Conservation (phyloP, 495 filamentous ascomycete species). For the Penicillium soppii region DNA sequence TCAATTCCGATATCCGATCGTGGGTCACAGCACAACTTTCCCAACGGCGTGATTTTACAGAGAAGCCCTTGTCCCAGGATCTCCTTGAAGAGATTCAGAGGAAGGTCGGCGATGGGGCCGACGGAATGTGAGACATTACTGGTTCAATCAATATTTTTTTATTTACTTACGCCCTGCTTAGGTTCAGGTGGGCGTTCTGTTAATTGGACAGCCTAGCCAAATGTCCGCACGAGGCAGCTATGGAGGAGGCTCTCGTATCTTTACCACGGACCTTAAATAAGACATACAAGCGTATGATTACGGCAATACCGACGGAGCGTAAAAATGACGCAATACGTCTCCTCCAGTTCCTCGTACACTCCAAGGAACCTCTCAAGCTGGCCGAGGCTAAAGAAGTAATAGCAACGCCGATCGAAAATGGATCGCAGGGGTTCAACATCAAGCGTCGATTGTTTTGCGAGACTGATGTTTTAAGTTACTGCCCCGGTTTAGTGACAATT, state of each 20-base stretch:
- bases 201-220: slow-evolving; percentile 36
- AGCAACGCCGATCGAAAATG: slow-evolving; percentile 15
- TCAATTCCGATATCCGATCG: slow-evolving; percentile 26
- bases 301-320: slow-evolving; percentile 21
- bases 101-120: slow-evolving; percentile 21
- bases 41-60: slow-evolving; percentile 22
- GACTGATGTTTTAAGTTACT: slow-evolving; percentile 17
- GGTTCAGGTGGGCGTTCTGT: slow-evolving; percentile 44
- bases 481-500: slow-evolving; percentile 13
- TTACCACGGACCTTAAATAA: slow-evolving; percentile 37
- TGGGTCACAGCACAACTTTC: slow-evolving; percentile 24
- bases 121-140: slow-evolving; percentile 35
- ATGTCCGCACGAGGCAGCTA: slow-evolving; percentile 19
- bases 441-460: slow-evolving; percentile 20
- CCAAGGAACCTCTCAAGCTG: slow-evolving; percentile 18
- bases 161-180: slow-evolving; percentile 14
- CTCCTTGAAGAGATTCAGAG: slow-evolving; percentile 17
- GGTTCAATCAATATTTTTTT: slow-evolving; percentile 8
- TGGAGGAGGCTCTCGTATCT: slow-evolving; percentile 26
- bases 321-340: slow-evolving; percentile 21
- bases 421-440: slow-evolving; percentile 8
- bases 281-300: slow-evolving; percentile 33
- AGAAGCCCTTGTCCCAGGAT: slow-evolving; percentile 14
- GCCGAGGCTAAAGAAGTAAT: slow-evolving; percentile 24
- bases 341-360: slow-evolving; percentile 23